phyloP scores from a whole-genome alignment of 176 grass and related monocot species.

The Phragmites australis region DNA sequence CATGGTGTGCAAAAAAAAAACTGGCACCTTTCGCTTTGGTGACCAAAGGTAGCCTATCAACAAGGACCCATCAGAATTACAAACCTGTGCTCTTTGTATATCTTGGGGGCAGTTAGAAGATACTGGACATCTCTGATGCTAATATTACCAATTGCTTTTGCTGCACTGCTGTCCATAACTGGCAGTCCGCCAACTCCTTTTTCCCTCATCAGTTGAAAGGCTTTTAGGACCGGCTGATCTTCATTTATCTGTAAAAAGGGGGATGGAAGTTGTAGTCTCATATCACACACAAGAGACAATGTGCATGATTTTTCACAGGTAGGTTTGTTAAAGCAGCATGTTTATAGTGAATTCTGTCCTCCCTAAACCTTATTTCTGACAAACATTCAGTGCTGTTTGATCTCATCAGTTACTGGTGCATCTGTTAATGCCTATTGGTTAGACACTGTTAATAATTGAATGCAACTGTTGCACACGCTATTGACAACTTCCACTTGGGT shows the following conservation, averaged over 20 bases:
- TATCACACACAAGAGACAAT: not conserved
- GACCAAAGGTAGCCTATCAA: not conserved
- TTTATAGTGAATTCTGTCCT: not conserved
- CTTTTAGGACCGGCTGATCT: conserved; percentile 90
- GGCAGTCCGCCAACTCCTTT: conserved; percentile 90
- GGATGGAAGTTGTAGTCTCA: not conserved
- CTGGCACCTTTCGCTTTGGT: no score
- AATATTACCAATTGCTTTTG: conserved; percentile 77
- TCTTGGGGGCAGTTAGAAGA: conserved; percentile 89
- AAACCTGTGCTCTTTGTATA: conserved; percentile 96
- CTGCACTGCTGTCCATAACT: conserved; percentile 74
- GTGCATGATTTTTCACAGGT: not conserved
- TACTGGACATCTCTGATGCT: conserved; percentile 99
- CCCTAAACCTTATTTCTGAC: not conserved
- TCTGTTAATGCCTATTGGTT: not conserved
- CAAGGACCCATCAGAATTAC: conserved; percentile 11
- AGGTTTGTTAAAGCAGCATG: not conserved
- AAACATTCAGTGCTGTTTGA: not conserved
- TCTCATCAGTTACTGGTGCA: not conserved
- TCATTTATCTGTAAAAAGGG: conserved; percentile 64
- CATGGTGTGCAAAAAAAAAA: not conserved
- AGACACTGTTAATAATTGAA: not conserved
- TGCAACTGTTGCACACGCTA: not conserved
- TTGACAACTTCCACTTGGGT: not conserved
- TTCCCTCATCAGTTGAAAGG: conserved; percentile 87